These are phyloP conservation scores for Xylaria sp. DNA, from an alignment of 495 filamentous ascomycete species.

Conservation along the genomic window DNA sequence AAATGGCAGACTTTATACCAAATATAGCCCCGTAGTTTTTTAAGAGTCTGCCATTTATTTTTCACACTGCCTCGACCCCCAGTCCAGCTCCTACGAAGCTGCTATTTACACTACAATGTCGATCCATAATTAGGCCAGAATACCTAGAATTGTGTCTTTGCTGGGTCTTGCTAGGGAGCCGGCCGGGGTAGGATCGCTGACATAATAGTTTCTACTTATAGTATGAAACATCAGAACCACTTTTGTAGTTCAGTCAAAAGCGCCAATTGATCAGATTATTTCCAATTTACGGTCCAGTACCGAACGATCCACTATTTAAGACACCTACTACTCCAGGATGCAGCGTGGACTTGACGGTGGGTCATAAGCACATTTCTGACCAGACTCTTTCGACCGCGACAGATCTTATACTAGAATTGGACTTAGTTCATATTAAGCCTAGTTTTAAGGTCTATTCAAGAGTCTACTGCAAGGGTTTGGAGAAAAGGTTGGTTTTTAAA, in stretches of 20 bases:
- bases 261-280: no score
- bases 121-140: constrained; percentile 15
- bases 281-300: no score
- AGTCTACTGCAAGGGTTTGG: neutral
- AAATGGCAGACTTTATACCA: no score
- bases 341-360: neutral
- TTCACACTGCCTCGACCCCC: no score
- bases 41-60: no score
- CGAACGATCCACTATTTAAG: neutral
- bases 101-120: neutral
- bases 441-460: neutral
- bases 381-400: neutral
- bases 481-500: neutral
- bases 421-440: neutral
- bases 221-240: neutral
- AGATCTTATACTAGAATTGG: neutral
- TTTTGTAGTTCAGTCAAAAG: no score
- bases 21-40: no score
- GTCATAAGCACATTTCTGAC: neutral
- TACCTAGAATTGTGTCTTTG: neutral
- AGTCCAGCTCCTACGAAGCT: constrained; percentile 6
- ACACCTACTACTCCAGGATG: no score
- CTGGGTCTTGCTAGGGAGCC: neutral
- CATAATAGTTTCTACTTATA: constrained; percentile 14
- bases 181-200: neutral